phyloP scores from a whole-genome alignment of 1,284 basidiomycete genomes.

The Ustilago bromivora region DNA sequence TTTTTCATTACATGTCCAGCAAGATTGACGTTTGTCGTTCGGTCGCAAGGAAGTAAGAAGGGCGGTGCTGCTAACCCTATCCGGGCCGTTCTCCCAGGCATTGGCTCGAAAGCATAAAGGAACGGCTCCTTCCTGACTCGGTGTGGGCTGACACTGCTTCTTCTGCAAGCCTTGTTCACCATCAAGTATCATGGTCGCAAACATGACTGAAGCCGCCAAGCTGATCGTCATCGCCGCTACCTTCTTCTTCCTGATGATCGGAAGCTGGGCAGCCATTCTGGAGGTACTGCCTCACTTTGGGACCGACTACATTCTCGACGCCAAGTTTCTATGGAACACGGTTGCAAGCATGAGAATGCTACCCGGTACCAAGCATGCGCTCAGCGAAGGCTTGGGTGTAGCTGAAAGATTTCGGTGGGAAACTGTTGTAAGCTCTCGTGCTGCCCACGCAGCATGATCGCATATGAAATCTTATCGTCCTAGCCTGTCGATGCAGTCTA shows the following conservation, averaged over 20 bases:
- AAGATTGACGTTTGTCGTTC: background rate
- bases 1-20: background rate
- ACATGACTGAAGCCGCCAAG: background rate
- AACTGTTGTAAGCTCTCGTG: too few species aligned
- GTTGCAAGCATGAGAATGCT: conserved; percentile 17
- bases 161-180: background rate
- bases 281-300: background rate
- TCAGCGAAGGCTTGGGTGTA: conserved; percentile 18
- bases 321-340: conserved; percentile 16
- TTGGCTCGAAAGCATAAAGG: background rate
- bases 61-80: background rate
- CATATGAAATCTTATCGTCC: too few species aligned
- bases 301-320: conserved; percentile 16
- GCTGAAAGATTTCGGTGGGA: background rate
- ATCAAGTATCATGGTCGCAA: background rate
- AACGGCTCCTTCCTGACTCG: background rate
- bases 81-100: background rate
- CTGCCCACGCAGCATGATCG: too few species aligned
- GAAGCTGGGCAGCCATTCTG: background rate
- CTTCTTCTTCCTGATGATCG: background rate
- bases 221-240: background rate
- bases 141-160: background rate
- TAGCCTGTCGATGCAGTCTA: too few species aligned
- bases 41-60: background rate
- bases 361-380: conserved; percentile 20